Conservation (phyloP, 2,329 filamentous ascomycete species). For the Cladobotryum protrusum region DNA sequence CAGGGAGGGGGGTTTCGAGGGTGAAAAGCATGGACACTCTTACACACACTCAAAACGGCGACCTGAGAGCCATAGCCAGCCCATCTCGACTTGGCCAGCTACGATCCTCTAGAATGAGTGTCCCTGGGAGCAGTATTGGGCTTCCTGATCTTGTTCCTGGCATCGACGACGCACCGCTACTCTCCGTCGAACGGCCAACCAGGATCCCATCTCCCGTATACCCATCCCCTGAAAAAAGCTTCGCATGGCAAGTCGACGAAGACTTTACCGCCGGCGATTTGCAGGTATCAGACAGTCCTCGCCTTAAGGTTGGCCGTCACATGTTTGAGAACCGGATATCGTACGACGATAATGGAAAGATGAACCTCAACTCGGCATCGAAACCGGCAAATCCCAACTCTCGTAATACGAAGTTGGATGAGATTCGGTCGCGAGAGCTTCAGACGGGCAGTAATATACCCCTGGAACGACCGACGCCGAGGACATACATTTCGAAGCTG, state of each 20-base stretch:
- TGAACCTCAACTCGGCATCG: slow-evolving; percentile 24
- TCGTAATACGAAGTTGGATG: slow-evolving; percentile 39
- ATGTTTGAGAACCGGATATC: slow-evolving; percentile 30
- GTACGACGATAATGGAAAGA: slow-evolving; percentile 25
- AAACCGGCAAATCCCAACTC: slow-evolving; percentile 23
- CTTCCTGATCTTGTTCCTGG: slow-evolving; percentile 34
- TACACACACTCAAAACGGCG: neutral
- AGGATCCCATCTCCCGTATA: neutral
- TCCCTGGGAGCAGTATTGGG: slow-evolving; percentile 1
- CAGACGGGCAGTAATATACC: slow-evolving; percentile 24
- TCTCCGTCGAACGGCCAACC: slow-evolving; percentile 25
- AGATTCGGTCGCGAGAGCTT: slow-evolving; percentile 38
- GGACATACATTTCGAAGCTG: slow-evolving; percentile 25
- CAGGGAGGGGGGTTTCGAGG: neutral
- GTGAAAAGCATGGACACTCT: neutral
- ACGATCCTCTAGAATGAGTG: neutral
- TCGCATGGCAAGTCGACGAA: slow-evolving; percentile 50
- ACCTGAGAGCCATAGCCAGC: slow-evolving; percentile 1
- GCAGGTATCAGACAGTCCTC: slow-evolving; percentile 51
- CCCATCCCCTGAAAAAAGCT: slow-evolving; percentile 44
- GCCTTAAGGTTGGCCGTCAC: slow-evolving; percentile 34
- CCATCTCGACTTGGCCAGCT: neutral
- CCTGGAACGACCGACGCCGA: slow-evolving; percentile 13
- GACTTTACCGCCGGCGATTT: slow-evolving; percentile 53
- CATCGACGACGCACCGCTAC: slow-evolving; percentile 31